Percentiles rank a stretch among this genome's conserved stretches.
Conservation (phyloP, 2,329 filamentous ascomycete genomes). For the Rutstroemia sp. region DNA sequence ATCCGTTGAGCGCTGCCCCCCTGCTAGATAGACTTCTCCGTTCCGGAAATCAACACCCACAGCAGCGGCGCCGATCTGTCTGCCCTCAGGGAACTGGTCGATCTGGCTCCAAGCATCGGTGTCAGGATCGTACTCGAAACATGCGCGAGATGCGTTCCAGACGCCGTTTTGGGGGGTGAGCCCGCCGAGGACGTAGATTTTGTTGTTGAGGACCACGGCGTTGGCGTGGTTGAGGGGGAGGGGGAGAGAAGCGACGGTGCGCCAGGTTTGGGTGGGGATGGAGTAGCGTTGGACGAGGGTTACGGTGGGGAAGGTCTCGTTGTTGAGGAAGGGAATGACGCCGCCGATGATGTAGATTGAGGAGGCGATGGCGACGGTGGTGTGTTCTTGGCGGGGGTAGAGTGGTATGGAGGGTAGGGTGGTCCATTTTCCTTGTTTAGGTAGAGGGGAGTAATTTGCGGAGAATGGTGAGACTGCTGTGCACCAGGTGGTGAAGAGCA, state of each 20-base stretch:
- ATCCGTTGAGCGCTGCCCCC: slow-evolving; percentile 28
- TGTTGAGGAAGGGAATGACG: background rate
- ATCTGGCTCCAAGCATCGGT: slow-evolving; percentile 17
- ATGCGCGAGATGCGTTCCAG: slow-evolving; percentile 9
- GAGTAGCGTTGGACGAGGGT: slow-evolving; percentile 30
- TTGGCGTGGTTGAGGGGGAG: slow-evolving; percentile 33
- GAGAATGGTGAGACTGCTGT: background rate
- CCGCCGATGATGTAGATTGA: slow-evolving; percentile 15
- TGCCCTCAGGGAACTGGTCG: slow-evolving; percentile 22
- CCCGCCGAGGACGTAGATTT: slow-evolving; percentile 35
- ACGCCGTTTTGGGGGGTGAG: slow-evolving; percentile 15
- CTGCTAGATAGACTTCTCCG: slow-evolving; percentile 31
- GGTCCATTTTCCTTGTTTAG: background rate
- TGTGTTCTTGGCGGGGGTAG: slow-evolving; percentile 16
- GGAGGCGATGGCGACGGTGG: slow-evolving; percentile 5
- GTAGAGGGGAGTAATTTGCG: no score
- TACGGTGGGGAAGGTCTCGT: background rate
- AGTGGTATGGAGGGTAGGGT: background rate
- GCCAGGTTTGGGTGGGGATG: slow-evolving; percentile 28
- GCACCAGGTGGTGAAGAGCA: background rate
- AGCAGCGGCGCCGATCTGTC: slow-evolving; percentile 29
- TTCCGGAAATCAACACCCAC: slow-evolving; percentile 27
- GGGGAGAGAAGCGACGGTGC: slow-evolving; percentile 24
- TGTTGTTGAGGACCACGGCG: slow-evolving; percentile 30
- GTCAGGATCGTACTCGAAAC: slow-evolving; percentile 11